Evolutionary conservation across 2,329 filamentous ascomycete species (phyloP).

Genomic region (Paecilomyces sp.): DNA sequence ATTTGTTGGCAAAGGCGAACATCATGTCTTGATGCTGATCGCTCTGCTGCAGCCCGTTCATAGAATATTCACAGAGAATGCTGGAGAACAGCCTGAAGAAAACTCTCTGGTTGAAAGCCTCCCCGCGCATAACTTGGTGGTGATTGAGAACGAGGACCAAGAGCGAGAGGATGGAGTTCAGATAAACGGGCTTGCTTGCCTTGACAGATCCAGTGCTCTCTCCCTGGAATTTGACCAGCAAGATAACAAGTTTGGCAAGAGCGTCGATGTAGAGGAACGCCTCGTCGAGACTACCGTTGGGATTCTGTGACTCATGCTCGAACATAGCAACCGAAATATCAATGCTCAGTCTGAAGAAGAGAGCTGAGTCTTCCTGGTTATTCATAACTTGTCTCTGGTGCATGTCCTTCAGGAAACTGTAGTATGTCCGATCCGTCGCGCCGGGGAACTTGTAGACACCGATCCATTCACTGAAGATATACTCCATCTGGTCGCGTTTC

Average conservation of each 20-base stretch:
- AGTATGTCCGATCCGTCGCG: conserved; percentile 62
- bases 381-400: conserved; percentile 66
- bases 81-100: conserved; percentile 87
- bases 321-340: conserved; percentile 73
- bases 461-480: conserved; percentile 94
- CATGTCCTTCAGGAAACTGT: conserved; percentile 77
- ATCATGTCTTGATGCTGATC: conserved; percentile 63
- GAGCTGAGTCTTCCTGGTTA: conserved; percentile 65
- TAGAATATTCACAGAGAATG: conserved; percentile 67
- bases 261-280: conserved; percentile 67
- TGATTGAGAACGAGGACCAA: conserved; percentile 75
- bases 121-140: conserved; percentile 72
- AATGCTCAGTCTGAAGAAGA: conserved; percentile 74
- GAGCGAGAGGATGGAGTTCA: conserved; percentile 73
- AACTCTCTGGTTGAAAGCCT: conserved; percentile 77
- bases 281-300: conserved; percentile 53
- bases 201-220: conserved; percentile 53
- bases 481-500: conserved; percentile 79
- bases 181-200: conserved; percentile 59
- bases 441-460: conserved; percentile 71
- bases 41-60: conserved; percentile 50
- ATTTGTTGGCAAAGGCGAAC: conserved; percentile 61
- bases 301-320: conserved; percentile 60
- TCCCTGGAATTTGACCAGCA: conserved; percentile 66
- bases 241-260: conserved; percentile 69